Evolutionary conservation across 768 basidiomycete genomes (phyloP).

Genomic region (Fistulinella prunicolor): DNA sequence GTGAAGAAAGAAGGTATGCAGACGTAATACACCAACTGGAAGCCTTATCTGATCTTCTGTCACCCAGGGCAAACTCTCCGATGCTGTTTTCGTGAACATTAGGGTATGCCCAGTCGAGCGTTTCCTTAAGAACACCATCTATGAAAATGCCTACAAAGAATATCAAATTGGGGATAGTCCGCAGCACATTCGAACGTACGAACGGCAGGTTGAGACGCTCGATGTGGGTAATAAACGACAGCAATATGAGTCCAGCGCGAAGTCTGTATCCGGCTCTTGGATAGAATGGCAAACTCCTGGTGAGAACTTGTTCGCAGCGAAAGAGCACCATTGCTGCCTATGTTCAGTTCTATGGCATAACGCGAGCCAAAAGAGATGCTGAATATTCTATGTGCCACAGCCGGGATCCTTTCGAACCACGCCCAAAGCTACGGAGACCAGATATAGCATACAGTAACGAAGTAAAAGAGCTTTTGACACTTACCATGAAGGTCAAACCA

Average conservation of each 20-base stretch:
- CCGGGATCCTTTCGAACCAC: slow-evolving; percentile 44
- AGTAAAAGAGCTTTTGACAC: background rate
- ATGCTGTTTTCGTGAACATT: slow-evolving; percentile 38
- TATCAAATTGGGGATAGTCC: background rate
- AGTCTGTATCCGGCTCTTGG: slow-evolving; percentile 46
- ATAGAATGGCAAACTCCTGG: slow-evolving; percentile 41
- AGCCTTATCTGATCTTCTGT: slow-evolving; percentile 38
- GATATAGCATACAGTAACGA: background rate
- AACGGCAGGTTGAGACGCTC: slow-evolving; percentile 52
- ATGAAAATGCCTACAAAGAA: slow-evolving; percentile 59
- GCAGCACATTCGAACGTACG: slow-evolving; percentile 41
- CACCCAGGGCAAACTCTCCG: slow-evolving; percentile 55
- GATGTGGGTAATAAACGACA: slow-evolving; percentile 63
- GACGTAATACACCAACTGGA: slow-evolving; percentile 66
- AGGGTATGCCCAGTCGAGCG: slow-evolving; percentile 64
- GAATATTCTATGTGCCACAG: slow-evolving; percentile 35
- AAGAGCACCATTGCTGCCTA: slow-evolving; percentile 58
- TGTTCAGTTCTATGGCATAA: slow-evolving; percentile 40
- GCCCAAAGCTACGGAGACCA: slow-evolving; percentile 41
- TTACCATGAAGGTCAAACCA: slow-evolving; percentile 75
- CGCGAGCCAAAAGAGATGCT: slow-evolving; percentile 31
- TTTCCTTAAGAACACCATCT: slow-evolving; percentile 67
- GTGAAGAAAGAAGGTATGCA: slow-evolving; percentile 55
- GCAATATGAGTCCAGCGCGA: slow-evolving; percentile 71
- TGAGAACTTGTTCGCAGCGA: slow-evolving; percentile 43